Conservation (phyloP, 495 filamentous ascomycete genomes). For the Choiromyces venosus region DNA sequence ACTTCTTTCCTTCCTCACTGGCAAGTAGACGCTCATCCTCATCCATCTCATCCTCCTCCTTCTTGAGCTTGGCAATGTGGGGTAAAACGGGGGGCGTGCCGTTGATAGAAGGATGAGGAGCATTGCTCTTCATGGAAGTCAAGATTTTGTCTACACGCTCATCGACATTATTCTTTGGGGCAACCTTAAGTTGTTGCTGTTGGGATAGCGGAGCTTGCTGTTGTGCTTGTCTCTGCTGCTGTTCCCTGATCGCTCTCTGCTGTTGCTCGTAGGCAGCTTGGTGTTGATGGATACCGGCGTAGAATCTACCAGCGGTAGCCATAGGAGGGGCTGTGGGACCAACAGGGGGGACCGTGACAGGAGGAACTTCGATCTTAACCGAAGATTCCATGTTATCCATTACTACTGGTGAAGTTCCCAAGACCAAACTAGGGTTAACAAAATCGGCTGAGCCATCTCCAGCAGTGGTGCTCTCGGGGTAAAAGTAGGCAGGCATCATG, state of each 20-base stretch:
- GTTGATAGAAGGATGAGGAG: constrained; percentile 49
- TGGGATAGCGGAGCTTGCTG: constrained; percentile 59
- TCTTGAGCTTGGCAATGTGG: constrained; percentile 54
- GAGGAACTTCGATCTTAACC: constrained; percentile 47
- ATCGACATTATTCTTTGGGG: constrained; percentile 40
- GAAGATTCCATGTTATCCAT: constrained; percentile 50
- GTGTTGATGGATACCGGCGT: constrained; percentile 87
- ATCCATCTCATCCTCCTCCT: constrained; percentile 97
- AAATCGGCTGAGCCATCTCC: constrained; percentile 6
- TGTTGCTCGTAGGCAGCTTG: constrained; percentile 62
- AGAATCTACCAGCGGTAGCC: constrained; percentile 58
- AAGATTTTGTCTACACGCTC: constrained; percentile 42
- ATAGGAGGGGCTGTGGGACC: constrained; percentile 61
- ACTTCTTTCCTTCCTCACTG: constrained; percentile 95
- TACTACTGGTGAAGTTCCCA: constrained; percentile 17
- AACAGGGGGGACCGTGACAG: constrained; percentile 16
- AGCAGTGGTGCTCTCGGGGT: constrained; percentile 35
- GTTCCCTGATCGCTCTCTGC: constrained; percentile 56
- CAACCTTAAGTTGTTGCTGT: constrained; percentile 44
- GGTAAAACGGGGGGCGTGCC: constrained; percentile 54
- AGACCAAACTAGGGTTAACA: constrained; percentile 19
- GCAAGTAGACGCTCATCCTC: constrained; percentile 89
- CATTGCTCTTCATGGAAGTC: constrained; percentile 46
- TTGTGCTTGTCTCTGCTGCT: constrained; percentile 63
- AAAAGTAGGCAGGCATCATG: constrained; percentile 53